Evolutionary conservation across 768 basidiomycete genomes (phyloP).

Genomic region (Hysterangium stoloniferum): DNA sequence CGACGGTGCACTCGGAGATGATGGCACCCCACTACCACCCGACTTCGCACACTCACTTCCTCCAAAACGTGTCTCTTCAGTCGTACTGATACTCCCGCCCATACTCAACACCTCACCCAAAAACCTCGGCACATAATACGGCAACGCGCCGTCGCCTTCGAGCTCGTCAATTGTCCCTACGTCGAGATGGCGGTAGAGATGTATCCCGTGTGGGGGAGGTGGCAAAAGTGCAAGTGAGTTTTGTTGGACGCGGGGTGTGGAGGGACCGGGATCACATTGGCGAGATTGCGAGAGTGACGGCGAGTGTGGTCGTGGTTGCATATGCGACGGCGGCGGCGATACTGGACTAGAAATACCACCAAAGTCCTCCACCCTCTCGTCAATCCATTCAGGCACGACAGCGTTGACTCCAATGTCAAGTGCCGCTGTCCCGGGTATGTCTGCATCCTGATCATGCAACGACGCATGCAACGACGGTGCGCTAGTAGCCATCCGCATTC

Average conservation of each 20-base stretch:
- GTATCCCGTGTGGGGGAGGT: neutral
- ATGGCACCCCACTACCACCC: no score
- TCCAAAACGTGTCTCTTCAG: neutral
- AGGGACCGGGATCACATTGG: neutral
- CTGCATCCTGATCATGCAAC: neutral
- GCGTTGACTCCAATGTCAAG: neutral
- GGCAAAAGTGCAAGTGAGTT: neutral
- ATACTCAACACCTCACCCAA: neutral
- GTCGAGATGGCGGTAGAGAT: no score
- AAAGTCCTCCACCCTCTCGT: slow-evolving; percentile 7
- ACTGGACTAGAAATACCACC: neutral
- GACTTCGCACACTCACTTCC: no score
- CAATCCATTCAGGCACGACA: neutral
- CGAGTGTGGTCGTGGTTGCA: no score
- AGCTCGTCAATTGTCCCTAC: neutral
- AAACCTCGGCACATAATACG: neutral
- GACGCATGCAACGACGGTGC: neutral
- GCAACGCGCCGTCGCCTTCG: neutral
- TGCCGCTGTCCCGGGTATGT: neutral
- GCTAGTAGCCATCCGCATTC: slow-evolving; percentile 1
- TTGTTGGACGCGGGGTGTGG: neutral
- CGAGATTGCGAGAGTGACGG: no score
- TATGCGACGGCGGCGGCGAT: no score
- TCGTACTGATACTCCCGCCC: neutral
- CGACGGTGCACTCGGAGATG: neutral